These are phyloP conservation scores for Russula sp. DNA, from an alignment of 768 basidiomycete species.

Conservation along the genomic window DNA sequence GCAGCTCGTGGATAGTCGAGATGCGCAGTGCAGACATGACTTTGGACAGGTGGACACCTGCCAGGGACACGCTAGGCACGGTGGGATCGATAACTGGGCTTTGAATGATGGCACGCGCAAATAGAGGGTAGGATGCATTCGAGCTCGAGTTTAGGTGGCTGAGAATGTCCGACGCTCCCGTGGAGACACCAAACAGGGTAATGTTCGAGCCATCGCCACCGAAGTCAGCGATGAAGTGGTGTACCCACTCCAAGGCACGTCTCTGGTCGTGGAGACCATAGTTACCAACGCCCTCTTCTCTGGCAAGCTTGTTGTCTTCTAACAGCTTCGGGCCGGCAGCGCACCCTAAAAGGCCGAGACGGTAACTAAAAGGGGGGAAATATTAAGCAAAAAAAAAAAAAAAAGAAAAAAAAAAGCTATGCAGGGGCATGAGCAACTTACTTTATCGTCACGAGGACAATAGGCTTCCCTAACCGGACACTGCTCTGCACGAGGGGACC, in stretches of 20 bases:
- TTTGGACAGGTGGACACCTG: slow-evolving; percentile 63
- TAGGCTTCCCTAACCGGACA: slow-evolving; percentile 52
- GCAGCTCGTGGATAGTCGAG: slow-evolving; percentile 55
- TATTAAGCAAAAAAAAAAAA: slow-evolving; percentile 7
- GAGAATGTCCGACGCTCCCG: slow-evolving; percentile 34
- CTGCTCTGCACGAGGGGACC: slow-evolving; percentile 67
- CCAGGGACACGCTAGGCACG: slow-evolving; percentile 51
- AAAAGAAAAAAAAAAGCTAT: slow-evolving; percentile 17
- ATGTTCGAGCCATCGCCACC: slow-evolving; percentile 43
- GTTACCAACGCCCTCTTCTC: slow-evolving; percentile 71
- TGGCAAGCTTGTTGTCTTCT: slow-evolving; percentile 59
- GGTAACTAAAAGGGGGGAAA: slow-evolving; percentile 45
- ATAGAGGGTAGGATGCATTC: slow-evolving; percentile 56
- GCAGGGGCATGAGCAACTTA: slow-evolving; percentile 33
- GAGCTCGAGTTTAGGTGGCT: slow-evolving; percentile 49
- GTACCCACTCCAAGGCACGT: slow-evolving; percentile 46
- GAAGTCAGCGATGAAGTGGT: slow-evolving; percentile 45
- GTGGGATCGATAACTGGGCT: slow-evolving; percentile 59
- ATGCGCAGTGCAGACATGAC: slow-evolving; percentile 52
- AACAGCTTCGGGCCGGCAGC: slow-evolving; percentile 60
- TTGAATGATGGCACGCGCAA: slow-evolving; percentile 72
- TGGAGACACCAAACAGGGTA: slow-evolving; percentile 32
- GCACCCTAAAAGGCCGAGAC: slow-evolving; percentile 70
- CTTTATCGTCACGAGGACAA: slow-evolving; percentile 74
- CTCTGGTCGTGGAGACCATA: slow-evolving; percentile 47